Conservation (phyloP, 2,329 filamentous ascomycete genomes). For the Penicillium sumatraense region DNA sequence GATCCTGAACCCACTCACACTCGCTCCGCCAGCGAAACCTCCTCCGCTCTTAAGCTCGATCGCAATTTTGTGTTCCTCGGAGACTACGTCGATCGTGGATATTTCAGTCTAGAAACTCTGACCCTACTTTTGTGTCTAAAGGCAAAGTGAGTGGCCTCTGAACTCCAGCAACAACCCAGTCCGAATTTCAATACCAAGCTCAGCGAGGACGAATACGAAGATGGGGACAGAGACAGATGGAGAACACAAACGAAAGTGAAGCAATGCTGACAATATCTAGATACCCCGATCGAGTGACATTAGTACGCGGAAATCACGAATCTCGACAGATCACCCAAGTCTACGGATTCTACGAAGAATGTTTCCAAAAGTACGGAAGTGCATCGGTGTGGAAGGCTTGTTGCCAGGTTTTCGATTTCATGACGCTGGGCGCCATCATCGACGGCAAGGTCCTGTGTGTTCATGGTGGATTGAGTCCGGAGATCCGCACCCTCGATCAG, state of each 20-base stretch:
- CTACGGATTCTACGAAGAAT: slow-evolving; percentile 80
- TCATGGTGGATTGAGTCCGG: slow-evolving; percentile 72
- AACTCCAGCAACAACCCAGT: too few relatives aligned
- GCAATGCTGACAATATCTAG: slow-evolving; percentile 39
- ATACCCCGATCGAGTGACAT: slow-evolving; percentile 73
- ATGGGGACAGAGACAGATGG: too few relatives aligned
- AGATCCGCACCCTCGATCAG: slow-evolving; percentile 75
- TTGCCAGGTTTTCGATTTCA: slow-evolving; percentile 78
- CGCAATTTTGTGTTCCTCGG: slow-evolving; percentile 75
- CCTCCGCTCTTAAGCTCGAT: slow-evolving; percentile 52
- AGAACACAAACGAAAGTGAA: too few relatives aligned
- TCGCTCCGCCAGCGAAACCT: slow-evolving; percentile 35
- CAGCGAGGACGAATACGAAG: too few relatives aligned
- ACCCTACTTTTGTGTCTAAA: slow-evolving; percentile 74
- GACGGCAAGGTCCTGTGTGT: slow-evolving; percentile 76
- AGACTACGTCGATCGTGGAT: slow-evolving; percentile 75
- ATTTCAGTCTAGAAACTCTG: slow-evolving; percentile 75
- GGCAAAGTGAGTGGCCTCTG: slow-evolving; percentile 61
- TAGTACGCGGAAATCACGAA: slow-evolving; percentile 76
- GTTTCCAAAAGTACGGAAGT: slow-evolving; percentile 76
- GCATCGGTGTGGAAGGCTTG: slow-evolving; percentile 80
- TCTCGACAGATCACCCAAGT: slow-evolving; percentile 78
- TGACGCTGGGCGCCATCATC: slow-evolving; percentile 73
- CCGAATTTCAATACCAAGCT: too few relatives aligned
- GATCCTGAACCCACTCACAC: slow-evolving; percentile 27